A percentile compares a stretch with the other conserved stretches of the same genome.
Evolutionary conservation across 1,284 basidiomycete species (phyloP).

Genomic region (Cryptococcus sp.): DNA sequence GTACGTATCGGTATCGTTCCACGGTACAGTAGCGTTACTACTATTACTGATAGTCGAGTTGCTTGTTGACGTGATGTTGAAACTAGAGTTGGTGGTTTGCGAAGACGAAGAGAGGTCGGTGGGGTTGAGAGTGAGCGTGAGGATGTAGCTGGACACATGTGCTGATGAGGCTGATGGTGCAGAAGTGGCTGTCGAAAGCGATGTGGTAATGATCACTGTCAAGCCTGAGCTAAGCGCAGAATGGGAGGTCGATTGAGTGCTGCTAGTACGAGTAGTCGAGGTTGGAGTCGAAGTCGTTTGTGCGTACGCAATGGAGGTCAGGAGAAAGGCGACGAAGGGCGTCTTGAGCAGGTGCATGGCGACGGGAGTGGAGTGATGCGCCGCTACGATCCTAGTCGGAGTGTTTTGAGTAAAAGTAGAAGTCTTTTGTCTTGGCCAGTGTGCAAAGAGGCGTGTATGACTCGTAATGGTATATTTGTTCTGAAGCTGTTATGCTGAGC

Average conservation of each 20-base stretch:
- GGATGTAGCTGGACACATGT: conserved; percentile 33
- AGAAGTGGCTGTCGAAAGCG: conserved; percentile 36
- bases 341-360: too few species aligned
- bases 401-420: too few species aligned
- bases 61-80: conserved; percentile 21
- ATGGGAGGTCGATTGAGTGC: conserved; percentile 2
- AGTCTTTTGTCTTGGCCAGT: too few species aligned
- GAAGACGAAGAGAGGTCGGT: conserved; percentile 13
- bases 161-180: conserved; percentile 28
- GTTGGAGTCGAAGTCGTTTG: background rate
- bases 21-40: conserved; percentile 21
- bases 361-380: too few species aligned
- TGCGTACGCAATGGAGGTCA: background rate
- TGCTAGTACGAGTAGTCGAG: background rate
- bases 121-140: conserved; percentile 43
- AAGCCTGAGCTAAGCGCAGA: conserved; percentile 8
- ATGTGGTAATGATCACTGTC: conserved; percentile 34
- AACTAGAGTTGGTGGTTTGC: conserved; percentile 20
- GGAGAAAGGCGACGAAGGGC: background rate
- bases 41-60: conserved; percentile 28
- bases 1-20: conserved; percentile 45
- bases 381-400: too few species aligned
- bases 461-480: too few species aligned
- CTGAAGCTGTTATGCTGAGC: too few species aligned
- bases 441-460: too few species aligned